Evolutionary conservation across 1,284 basidiomycete species (phyloP), one percentile per base, ranked within the genome.

Genomic region (Tausonia pullulans): DNA sequence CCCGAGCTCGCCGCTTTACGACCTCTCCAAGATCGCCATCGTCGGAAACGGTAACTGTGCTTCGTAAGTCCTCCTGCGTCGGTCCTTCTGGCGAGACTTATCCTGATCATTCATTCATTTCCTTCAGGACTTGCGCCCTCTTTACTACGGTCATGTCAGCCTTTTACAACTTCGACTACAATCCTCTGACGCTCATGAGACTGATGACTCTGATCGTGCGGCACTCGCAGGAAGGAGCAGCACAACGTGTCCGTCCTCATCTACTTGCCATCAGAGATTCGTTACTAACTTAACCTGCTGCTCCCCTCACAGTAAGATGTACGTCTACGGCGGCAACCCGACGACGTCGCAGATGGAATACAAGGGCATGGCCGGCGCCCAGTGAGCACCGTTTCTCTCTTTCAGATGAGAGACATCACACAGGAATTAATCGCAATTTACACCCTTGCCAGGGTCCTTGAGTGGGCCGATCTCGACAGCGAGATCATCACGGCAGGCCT

Each of bases 1-100:
- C 57, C 56, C 57, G 9, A 14, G 13, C 6, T n/a, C 56, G 40
- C 43, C 6, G 3, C 56, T 46, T 8, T 58, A 48, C 57, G 57
- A 58, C n/a, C 45, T 58, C 2, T 46, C 57, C n/a, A 58, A 58
- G 57, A 44, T 58, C 16, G 57, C 57, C n/a, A 58, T 58, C 45
- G 57, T 58, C 13, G 57, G 57, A 8, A 58, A 58, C 45, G 57
- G 57, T n/a, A 58, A 58, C 57, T 58, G 57, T 48, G 57, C 57
- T 46, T 58, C 57, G 53, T 39, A 27, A 55, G 53, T 41, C 10
- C 9, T 40, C 27, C 6, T 6, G 4, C 39, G 51, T 27, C 4
- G 3, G 1, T 39, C 53, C 39, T 27, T 55, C 53, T 11, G 43
- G 7, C 1, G 13, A 13, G 16, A 6, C 9, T 40, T 13, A 27